Conservation (phyloP, 164 flowering plant species). For the Pachysandra terminalis region DNA sequence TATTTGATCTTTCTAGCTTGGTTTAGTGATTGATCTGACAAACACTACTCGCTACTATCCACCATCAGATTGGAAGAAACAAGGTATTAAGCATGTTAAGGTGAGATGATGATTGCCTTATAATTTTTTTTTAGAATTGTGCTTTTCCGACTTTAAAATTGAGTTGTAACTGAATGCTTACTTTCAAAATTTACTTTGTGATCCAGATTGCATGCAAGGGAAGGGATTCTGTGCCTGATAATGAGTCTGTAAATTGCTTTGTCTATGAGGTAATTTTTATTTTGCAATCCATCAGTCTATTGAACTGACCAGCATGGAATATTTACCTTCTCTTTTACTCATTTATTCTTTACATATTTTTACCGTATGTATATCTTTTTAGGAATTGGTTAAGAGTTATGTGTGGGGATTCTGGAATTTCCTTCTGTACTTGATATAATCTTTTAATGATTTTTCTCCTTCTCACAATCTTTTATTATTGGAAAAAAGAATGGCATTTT, state of each 20-base stretch:
- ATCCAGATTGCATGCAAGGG: constrained; percentile 81
- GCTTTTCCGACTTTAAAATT: background rate
- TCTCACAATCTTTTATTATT: too few species aligned
- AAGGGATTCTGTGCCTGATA: constrained; percentile 85
- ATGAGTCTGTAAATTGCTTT: constrained; percentile 72
- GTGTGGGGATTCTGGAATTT: too few species aligned
- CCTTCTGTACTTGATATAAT: too few species aligned
- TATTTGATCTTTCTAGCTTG: constrained; percentile 51
- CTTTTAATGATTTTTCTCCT: too few species aligned
- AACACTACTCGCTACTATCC: constrained; percentile 78
- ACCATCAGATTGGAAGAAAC: constrained; percentile 61
- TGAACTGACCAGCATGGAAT: too few species aligned
- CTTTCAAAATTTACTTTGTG: constrained; percentile 12
- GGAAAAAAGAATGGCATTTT: too few species aligned
- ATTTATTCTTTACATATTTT: too few species aligned
- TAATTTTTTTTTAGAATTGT: background rate
- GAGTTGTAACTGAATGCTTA: background rate
- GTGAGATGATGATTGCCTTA: constrained; percentile 30
- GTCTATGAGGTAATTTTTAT: constrained; percentile 64
- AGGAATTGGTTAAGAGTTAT: too few species aligned
- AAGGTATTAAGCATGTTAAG: constrained; percentile 92
- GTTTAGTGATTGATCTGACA: constrained; percentile 89
- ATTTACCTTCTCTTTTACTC: too few species aligned
- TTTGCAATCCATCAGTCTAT: background rate
- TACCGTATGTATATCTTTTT: too few species aligned